Percentiles rank a stretch among this genome's conserved stretches.
phyloP scores from a whole-genome alignment of 768 basidiomycete species.

The Lyophyllum semitale region DNA sequence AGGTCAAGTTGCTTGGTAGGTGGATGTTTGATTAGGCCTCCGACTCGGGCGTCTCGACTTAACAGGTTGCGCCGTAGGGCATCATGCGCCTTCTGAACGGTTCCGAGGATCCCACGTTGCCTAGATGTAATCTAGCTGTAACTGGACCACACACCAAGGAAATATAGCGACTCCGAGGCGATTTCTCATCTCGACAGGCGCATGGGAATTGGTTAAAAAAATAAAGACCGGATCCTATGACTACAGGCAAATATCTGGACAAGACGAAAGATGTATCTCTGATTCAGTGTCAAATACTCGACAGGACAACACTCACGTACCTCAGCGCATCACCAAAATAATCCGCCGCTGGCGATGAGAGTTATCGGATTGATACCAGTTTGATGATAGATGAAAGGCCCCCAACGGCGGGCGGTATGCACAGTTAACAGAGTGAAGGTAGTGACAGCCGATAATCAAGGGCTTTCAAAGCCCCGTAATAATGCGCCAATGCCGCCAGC shows the following conservation, averaged over 20 bases:
- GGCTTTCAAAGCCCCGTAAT: constrained; percentile 53
- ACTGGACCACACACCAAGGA: neutral
- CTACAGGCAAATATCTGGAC: neutral
- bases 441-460: constrained; percentile 61
- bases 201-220: neutral
- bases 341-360: neutral
- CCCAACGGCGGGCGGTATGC: neutral
- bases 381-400: neutral
- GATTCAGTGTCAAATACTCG: neutral
- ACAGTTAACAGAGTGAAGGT: constrained; percentile 22
- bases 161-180: neutral
- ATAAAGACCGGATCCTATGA: neutral
- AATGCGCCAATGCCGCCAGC: constrained; percentile 70
- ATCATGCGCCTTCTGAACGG: constrained; percentile 17
- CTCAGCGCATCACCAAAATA: neutral
- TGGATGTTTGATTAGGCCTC: constrained; percentile 11
- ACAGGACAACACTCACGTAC: constrained; percentile 9
- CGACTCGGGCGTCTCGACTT: neutral
- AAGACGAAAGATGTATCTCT: neutral
- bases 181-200: neutral
- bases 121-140: constrained; percentile 7
- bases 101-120: constrained; percentile 31
- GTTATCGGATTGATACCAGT: neutral
- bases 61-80: constrained; percentile 7
- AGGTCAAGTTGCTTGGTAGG: constrained; percentile 12